Base-by-base conservation (phyloP, 1,284 basidiomycete species). In the Rhodotorula mucilaginosa region DNA sequence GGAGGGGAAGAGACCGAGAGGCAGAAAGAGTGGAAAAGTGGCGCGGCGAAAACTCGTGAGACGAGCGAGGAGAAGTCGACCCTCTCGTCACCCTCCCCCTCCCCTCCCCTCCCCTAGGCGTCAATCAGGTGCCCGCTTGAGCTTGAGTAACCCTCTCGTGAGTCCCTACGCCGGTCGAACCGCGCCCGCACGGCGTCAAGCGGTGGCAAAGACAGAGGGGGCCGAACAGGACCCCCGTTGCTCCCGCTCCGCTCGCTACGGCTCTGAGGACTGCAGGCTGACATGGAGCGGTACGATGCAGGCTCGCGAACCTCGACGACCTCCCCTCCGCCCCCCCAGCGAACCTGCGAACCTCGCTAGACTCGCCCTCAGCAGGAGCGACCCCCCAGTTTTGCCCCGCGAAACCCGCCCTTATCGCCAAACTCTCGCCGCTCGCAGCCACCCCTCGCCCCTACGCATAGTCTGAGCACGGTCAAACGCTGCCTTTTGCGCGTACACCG, bases 221-320 rank as follows among this genome's bases (percentile, higher is more conserved):
- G 54, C 54, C 26, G n/a, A 29, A 26, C n/a, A 8, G 8, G 54
- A 13, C 15, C 26, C 26, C 54, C 49, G 19, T 6, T 51, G 19
- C 19, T 51, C 49, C 29, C 26, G 54, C n/a, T 16, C 26, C 23
- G n/a, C 52, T 44, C 29, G 13, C 54, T n/a, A 29, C 19, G 8
- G 49, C 54, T 56, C 29, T 54, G 16, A 29, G n/a, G 26, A 29
- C 54, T 29, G 26, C 29, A 56, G n/a, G 26, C 54, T 56, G 3
- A 56, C 54, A 12, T n/a, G 13, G 29, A 56, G 26, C 26, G 26
- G 54, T 29, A n/a, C 54, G 2, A 56, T 56, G 54, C 54, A 56
- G 54, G 54, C 54, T 56, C 54, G 54, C 54, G 54, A 56, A 56
- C 54, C 54, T 56, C 54, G 54, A 56, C 54, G 54, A 56, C 54